Percentiles rank a stretch among this genome's conserved stretches.
Evolutionary conservation across 1,139 yeast species (phyloP).

Genomic region (Yamadazyma jaroonii): DNA sequence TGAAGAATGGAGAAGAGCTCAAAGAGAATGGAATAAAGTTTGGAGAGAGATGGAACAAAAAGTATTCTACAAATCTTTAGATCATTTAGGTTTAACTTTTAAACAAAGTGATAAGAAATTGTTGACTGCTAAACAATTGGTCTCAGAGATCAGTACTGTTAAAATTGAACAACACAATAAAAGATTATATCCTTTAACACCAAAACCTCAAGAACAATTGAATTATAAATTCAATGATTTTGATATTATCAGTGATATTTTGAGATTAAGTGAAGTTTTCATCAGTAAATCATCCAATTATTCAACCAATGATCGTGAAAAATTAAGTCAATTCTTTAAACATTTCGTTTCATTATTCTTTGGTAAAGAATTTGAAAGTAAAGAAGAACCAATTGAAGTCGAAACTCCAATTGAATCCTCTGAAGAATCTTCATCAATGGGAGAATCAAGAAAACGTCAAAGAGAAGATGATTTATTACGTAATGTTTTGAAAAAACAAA

Average conservation of each 20-base stretch:
- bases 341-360: constrained; percentile 71
- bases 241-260: constrained; percentile 70
- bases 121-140: constrained; percentile 82
- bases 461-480: constrained; percentile 67
- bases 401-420: neutral
- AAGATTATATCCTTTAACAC: constrained; percentile 82
- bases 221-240: constrained; percentile 63
- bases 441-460: constrained; percentile 39
- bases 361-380: constrained; percentile 41
- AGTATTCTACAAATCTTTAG: constrained; percentile 88
- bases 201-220: constrained; percentile 80
- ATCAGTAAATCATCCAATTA: constrained; percentile 69
- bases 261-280: constrained; percentile 67
- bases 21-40: constrained; percentile 97
- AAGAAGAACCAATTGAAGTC: constrained; percentile 24
- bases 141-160: constrained; percentile 88
- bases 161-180: constrained; percentile 82
- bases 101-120: constrained; percentile 94
- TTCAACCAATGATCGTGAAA: constrained; percentile 79
- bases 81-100: constrained; percentile 92
- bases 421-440: constrained; percentile 1
- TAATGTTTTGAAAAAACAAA: constrained; percentile 71
- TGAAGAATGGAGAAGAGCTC: constrained; percentile 98
- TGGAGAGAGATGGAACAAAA: constrained; percentile 99
- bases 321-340: constrained; percentile 68